phyloP scores from a whole-genome alignment of 73 alveolate species.

The Tetrahymena elliotti region DNA sequence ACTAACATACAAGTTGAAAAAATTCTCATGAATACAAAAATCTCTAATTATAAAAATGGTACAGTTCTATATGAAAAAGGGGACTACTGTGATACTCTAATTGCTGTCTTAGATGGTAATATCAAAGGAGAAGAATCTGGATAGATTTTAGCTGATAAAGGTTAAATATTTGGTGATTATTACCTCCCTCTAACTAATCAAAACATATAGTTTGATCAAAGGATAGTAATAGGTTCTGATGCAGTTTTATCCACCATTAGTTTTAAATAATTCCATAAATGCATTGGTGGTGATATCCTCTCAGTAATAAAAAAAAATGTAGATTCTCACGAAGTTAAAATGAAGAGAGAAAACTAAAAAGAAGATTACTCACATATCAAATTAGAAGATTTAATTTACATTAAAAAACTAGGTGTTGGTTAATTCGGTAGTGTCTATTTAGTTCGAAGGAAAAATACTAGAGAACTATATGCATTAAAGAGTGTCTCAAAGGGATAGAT shows the following conservation, averaged over 20 bases:
- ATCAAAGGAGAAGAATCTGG: conserved; percentile 16
- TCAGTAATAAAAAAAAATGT: conserved; percentile 16
- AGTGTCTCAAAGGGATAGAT: conserved; percentile 46
- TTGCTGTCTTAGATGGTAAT: conserved; percentile 23
- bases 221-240: not conserved
- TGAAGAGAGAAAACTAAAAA: conserved; percentile 7
- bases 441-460: conserved; percentile 2
- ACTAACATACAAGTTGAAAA: conserved; percentile 41
- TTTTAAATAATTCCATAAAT: not conserved
- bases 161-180: conserved; percentile 11
- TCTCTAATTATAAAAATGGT: conserved; percentile 31
- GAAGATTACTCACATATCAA: conserved; percentile 25
- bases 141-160: conserved; percentile 17
- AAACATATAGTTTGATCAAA: not conserved
- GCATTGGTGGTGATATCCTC: conserved; percentile 26
- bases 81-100: conserved; percentile 23
- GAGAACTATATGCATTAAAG: conserved; percentile 48
- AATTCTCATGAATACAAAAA: conserved; percentile 33
- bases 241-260: not conserved
- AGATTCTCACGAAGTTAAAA: conserved; percentile 34
- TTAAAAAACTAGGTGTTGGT: conserved; percentile 50
- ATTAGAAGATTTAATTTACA: conserved; percentile 32
- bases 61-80: conserved; percentile 21
- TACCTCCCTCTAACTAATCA: not conserved
- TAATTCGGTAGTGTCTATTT: conserved; percentile 57